These are phyloP conservation scores for Rhizopogon roseolus DNA, from an alignment of 768 basidiomycete species.

Conservation along the genomic window DNA sequence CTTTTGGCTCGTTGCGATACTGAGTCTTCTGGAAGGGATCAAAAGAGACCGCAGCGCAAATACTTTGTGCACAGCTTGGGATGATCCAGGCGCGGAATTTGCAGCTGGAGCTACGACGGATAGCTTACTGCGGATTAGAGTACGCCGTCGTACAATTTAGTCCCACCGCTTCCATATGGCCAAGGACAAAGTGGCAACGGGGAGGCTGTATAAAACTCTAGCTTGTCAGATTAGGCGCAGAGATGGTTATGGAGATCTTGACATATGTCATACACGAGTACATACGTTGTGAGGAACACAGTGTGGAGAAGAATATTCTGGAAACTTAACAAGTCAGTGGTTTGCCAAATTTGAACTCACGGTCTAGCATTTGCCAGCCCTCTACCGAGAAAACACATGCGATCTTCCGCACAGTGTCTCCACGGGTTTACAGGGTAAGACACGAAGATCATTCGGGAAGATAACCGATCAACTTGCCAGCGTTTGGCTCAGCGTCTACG, in stretches of 20 bases:
- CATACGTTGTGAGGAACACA: conserved; percentile 74
- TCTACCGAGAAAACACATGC: conserved; percentile 72
- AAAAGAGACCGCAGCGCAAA: conserved; percentile 74
- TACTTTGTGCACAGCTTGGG: conserved; percentile 86
- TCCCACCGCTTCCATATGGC: conserved; percentile 85
- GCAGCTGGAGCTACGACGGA: conserved; percentile 76
- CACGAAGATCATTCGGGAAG: no score
- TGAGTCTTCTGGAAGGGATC: conserved; percentile 44
- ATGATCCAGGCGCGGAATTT: conserved; percentile 83
- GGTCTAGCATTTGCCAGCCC: conserved; percentile 21
- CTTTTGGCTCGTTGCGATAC: conserved; percentile 74
- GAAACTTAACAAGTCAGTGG: conserved; percentile 11
- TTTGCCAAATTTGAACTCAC: background rate
- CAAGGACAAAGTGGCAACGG: conserved; percentile 88
- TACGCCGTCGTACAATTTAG: conserved; percentile 86
- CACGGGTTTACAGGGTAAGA: no score
- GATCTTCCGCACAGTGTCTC: conserved; percentile 26
- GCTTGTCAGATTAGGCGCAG: conserved; percentile 89
- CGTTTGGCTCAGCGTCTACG: no score
- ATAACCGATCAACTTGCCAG: no score
- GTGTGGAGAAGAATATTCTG: conserved; percentile 72
- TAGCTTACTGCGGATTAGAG: conserved; percentile 82
- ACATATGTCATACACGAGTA: conserved; percentile 76
- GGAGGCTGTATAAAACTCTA: conserved; percentile 79
- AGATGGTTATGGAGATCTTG: conserved; percentile 74